These are phyloP conservation scores for Peltaster fructicola DNA, from an alignment of 2,329 filamentous ascomycete genomes.

Conservation along the genomic window DNA sequence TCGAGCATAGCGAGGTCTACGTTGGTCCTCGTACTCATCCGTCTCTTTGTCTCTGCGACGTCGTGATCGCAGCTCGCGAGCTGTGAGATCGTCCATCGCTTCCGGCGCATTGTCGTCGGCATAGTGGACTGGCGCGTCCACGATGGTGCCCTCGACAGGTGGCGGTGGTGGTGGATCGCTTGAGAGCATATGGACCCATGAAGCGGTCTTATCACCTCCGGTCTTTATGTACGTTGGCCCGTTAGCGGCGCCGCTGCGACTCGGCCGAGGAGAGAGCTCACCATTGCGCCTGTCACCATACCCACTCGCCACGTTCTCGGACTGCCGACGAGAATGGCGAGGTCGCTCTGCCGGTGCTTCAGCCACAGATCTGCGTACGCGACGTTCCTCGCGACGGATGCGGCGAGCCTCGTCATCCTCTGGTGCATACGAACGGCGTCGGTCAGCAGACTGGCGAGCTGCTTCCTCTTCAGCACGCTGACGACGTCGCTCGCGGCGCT, in stretches of 20 bases:
- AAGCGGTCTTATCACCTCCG: conserved; percentile 30
- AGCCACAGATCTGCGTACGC: conserved; percentile 22
- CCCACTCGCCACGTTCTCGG: conserved; percentile 20
- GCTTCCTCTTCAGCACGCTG: conserved; percentile 11
- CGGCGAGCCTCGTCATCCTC: conserved; percentile 19
- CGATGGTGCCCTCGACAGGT: conserved; percentile 28
- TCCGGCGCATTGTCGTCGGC: conserved; percentile 12
- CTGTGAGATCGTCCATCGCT: conserved; percentile 13
- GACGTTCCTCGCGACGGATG: conserved; percentile 27
- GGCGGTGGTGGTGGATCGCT: conserved; percentile 29
- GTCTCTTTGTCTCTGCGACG: conserved; percentile 8
- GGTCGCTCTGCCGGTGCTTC: conserved; percentile 15
- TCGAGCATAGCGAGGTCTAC: conserved; percentile 8
- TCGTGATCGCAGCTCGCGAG: conserved; percentile 14
- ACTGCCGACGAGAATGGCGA: conserved; percentile 14
- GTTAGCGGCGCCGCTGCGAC: conserved; percentile 10
- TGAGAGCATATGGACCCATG: conserved; percentile 30
- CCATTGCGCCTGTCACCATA: conserved; percentile 29
- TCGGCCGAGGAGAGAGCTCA: conserved; percentile 10
- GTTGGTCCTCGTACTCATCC: conserved; percentile 10
- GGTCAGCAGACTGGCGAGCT: conserved; percentile 12
- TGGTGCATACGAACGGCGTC: conserved; percentile 10
- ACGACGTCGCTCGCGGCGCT: conserved; percentile 15
- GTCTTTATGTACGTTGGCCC: conserved; percentile 17
- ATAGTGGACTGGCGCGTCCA: conserved; percentile 22